These are phyloP conservation scores for Verbena officinalis DNA, from an alignment of 257 asterid genomes.

Conservation along the genomic window DNA sequence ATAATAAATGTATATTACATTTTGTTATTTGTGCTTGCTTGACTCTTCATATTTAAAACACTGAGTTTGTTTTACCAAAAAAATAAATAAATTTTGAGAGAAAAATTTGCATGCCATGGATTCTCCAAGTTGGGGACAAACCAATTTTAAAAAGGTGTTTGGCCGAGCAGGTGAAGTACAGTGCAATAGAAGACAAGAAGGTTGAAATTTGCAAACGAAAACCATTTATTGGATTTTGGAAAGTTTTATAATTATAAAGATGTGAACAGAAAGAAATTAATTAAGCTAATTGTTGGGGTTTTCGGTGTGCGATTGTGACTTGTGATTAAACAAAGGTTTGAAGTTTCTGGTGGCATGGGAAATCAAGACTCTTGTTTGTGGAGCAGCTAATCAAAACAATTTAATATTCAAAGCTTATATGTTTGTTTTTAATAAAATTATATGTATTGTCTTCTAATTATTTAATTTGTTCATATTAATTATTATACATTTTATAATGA, in stretches of 20 bases:
- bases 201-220: conserved; percentile 13
- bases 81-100: not conserved
- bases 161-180: conserved; percentile 4
- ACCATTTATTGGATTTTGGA: conserved; percentile 22
- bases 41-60: not conserved
- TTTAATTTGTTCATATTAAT: no score
- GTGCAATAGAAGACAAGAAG: not conserved
- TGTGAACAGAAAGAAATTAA: conserved; percentile 25
- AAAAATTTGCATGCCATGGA: not conserved
- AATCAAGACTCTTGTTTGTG: conserved; percentile 31
- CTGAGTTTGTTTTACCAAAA: no score
- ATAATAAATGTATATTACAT: no score
- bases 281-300: conserved; percentile 19
- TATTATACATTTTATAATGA: no score
- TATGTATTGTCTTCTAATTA: no score
- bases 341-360: conserved; percentile 38
- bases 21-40: no score
- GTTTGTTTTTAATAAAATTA: no score
- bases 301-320: conserved; percentile 16
- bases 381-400: not conserved
- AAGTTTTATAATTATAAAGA: conserved; percentile 16
- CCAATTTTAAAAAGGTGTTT: not conserved
- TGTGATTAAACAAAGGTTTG: conserved; percentile 25
- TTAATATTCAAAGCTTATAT: no score
- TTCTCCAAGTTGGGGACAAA: conserved; percentile 10